A percentile compares a stretch with the other conserved stretches of the same genome.
Evolutionary conservation across 106 monocot species (phyloP).

Genomic region (Amphibolis antarctica): DNA sequence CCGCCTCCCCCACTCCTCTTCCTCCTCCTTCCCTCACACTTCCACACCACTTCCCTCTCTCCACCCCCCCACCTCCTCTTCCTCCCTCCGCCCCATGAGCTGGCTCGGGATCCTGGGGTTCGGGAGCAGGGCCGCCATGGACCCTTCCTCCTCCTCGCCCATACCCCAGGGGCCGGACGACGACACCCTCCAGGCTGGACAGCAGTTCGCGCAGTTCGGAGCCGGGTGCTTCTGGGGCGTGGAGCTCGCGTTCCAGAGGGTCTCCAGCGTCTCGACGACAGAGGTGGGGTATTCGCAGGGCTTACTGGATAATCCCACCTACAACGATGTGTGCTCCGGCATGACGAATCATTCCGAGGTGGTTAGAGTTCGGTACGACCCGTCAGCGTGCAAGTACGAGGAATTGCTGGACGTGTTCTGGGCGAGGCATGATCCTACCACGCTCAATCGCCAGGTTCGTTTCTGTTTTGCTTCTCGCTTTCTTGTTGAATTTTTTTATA

Average conservation of each 20-base stretch:
- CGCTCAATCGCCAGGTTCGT: conserved; percentile 74
- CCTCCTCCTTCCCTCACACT: conserved; percentile 2
- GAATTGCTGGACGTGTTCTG: conserved; percentile 72
- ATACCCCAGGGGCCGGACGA: conserved; percentile 63
- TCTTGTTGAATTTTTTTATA: background rate
- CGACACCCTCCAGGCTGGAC: conserved; percentile 51
- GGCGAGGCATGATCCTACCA: conserved; percentile 73
- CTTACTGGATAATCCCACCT: conserved; percentile 49
- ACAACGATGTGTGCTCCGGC: conserved; percentile 79
- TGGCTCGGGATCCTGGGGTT: conserved; percentile 64
- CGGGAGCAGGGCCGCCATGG: conserved; percentile 24
- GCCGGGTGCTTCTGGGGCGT: conserved; percentile 98
- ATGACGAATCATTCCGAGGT: conserved; percentile 65
- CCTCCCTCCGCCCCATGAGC: conserved; percentile 27
- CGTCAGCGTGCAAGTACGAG: conserved; percentile 48
- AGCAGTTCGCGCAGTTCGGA: conserved; percentile 77
- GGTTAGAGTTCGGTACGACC: conserved; percentile 76
- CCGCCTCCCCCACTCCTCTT: conserved; percentile 2
- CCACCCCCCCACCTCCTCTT: background rate
- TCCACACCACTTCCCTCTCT: conserved; percentile 4
- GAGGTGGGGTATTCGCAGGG: conserved; percentile 94
- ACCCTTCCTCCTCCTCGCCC: conserved; percentile 29
- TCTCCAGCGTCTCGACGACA: conserved; percentile 61
- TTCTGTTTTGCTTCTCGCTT: background rate
- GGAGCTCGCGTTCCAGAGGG: conserved; percentile 82